These are phyloP conservation scores for Trichosporon sp. DNA, from an alignment of 1,284 basidiomycete species.

Conservation along the genomic window DNA sequence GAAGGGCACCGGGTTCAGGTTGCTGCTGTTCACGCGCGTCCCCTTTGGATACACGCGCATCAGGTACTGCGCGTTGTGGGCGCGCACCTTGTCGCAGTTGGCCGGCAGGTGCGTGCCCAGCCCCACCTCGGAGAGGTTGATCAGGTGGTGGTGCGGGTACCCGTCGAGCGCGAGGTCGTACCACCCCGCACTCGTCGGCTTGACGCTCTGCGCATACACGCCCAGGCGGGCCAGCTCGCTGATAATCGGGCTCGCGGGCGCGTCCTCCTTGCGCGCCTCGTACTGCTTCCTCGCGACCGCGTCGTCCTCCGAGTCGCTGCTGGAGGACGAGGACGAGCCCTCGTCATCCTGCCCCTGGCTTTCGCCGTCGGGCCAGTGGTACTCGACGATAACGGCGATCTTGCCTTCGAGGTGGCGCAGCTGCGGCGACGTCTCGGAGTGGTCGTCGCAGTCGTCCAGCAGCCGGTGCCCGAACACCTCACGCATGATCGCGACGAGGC, in stretches of 20 bases:
- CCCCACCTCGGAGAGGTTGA: constrained; percentile 32
- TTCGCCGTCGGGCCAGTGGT: constrained; percentile 25
- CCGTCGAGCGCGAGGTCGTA: constrained; percentile 22
- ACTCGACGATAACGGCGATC: constrained; percentile 33
- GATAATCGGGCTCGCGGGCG: constrained; percentile 23
- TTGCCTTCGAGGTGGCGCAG: constrained; percentile 27
- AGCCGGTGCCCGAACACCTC: constrained; percentile 30
- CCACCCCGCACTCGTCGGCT: constrained; percentile 31
- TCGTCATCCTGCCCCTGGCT: constrained; percentile 1
- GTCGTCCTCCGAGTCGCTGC: constrained; percentile 18
- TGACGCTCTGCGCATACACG: constrained; percentile 31
- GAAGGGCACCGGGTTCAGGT: constrained; percentile 85
- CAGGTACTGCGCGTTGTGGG: constrained; percentile 83
- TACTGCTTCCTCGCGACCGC: constrained; percentile 15
- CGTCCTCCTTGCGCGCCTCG: constrained; percentile 19
- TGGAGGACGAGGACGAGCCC: neutral
- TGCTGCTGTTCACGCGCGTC: constrained; percentile 75
- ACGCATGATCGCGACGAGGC: constrained; percentile 30
- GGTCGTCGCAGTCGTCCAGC: neutral
- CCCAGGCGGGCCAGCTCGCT: constrained; percentile 28
- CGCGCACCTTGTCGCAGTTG: constrained; percentile 55
- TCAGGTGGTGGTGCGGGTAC: constrained; percentile 30
- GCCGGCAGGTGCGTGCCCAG: constrained; percentile 26
- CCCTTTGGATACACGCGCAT: constrained; percentile 90
- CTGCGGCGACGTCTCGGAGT: constrained; percentile 5